These are phyloP conservation scores for Calonectria hongkongensis DNA, from an alignment of 2,329 filamentous ascomycete genomes.

Conservation along the genomic window DNA sequence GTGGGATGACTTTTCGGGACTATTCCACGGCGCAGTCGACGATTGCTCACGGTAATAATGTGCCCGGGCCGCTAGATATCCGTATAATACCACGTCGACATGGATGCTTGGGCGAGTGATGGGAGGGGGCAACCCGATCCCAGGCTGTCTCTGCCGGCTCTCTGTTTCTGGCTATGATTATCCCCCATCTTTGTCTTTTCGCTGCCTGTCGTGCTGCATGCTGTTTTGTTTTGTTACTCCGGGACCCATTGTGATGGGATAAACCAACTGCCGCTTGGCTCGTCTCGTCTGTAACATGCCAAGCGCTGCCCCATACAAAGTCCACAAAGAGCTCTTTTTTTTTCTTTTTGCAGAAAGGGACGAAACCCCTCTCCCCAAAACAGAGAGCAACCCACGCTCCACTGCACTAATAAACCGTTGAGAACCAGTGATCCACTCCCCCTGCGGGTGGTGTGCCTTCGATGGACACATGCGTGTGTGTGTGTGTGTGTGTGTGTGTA, in stretches of 20 bases:
- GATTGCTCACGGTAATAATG: slow-evolving; percentile 20
- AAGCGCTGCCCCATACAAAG: not conserved
- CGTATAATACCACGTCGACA: slow-evolving; percentile 22
- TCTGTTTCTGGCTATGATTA: slow-evolving; percentile 15
- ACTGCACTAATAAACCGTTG: slow-evolving; percentile 22
- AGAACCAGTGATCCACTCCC: slow-evolving; percentile 12
- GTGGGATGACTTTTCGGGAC: slow-evolving; percentile 19
- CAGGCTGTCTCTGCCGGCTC: not conserved
- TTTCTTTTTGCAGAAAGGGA: too few species aligned
- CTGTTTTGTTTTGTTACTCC: not conserved
- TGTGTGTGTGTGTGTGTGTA: not conserved
- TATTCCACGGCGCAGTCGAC: slow-evolving; percentile 18
- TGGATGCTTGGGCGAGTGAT: slow-evolving; percentile 1
- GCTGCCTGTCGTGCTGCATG: not conserved
- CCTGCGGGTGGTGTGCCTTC: slow-evolving; percentile 14
- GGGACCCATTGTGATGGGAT: not conserved
- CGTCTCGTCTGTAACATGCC: not conserved
- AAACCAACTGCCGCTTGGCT: not conserved
- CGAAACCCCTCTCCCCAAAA: not conserved
- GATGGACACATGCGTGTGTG: slow-evolving; percentile 13
- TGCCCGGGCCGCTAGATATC: not conserved
- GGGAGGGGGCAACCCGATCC: not conserved
- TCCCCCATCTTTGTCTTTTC: not conserved
- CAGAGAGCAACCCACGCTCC: slow-evolving; percentile 2
- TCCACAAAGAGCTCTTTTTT: not conserved